Conservation (phyloP, 768 basidiomycete species). For the Suillus tomentosus region DNA sequence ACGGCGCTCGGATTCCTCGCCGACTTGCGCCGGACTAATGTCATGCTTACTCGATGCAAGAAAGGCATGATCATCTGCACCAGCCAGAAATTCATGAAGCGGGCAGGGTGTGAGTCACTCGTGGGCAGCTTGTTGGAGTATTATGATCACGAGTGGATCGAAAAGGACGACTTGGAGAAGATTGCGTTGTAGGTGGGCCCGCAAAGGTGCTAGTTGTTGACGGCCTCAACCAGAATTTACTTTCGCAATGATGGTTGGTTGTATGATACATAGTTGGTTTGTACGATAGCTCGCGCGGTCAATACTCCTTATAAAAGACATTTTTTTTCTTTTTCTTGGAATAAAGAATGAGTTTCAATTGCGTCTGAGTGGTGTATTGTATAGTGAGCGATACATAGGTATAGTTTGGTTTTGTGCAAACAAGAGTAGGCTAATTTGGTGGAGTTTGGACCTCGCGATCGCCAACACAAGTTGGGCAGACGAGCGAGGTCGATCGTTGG, state of each 20-base stretch:
- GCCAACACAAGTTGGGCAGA: background rate
- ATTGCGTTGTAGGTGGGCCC: background rate
- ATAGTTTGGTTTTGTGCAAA: background rate
- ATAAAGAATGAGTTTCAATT: background rate
- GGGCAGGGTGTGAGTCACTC: conserved; percentile 48
- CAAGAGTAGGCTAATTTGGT: background rate
- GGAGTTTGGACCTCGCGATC: background rate
- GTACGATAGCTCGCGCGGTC: background rate
- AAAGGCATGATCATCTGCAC: conserved; percentile 76
- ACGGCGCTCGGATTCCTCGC: conserved; percentile 65
- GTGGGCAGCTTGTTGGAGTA: conserved; percentile 41
- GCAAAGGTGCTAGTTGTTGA: no score
- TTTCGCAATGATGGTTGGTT: background rate
- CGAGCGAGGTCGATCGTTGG: background rate
- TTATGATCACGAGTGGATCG: conserved; percentile 40
- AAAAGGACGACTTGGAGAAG: conserved; percentile 30
- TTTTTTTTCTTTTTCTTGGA: background rate
- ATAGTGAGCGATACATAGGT: background rate
- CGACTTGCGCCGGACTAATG: conserved; percentile 73
- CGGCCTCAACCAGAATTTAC: no score
- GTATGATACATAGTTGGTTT: background rate
- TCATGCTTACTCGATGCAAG: conserved; percentile 85
- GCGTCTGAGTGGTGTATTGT: background rate
- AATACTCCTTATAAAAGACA: background rate
- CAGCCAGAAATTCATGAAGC: conserved; percentile 59